These are phyloP conservation scores for Gliomastix tumulicola DNA, from an alignment of 2,329 filamentous ascomycete species.

Conservation along the genomic window DNA sequence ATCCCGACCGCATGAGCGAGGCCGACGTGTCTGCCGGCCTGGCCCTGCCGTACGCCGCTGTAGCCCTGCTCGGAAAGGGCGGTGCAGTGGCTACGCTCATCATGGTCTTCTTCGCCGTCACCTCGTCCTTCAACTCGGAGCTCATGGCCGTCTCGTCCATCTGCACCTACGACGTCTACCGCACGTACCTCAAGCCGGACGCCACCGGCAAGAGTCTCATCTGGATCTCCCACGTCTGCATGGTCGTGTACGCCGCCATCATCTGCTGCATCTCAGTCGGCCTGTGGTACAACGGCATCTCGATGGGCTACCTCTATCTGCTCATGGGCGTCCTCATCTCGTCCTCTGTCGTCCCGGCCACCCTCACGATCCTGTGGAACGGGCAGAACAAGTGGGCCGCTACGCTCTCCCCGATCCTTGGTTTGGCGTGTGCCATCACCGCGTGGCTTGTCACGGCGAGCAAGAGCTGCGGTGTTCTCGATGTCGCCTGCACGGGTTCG, in stretches of 20 bases:
- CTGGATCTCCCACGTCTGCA: slow-evolving; percentile 69
- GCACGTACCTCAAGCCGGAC: slow-evolving; percentile 74
- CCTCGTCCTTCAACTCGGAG: slow-evolving; percentile 74
- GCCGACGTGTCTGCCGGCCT: slow-evolving; percentile 71
- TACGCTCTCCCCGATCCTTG: slow-evolving; percentile 56
- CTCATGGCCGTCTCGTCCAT: slow-evolving; percentile 84
- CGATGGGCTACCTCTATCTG: slow-evolving; percentile 77
- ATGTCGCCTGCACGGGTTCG: slow-evolving; percentile 67
- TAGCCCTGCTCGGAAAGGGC: slow-evolving; percentile 71
- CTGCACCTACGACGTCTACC: slow-evolving; percentile 80
- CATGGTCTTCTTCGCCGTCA: slow-evolving; percentile 75
- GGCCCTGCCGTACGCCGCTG: slow-evolving; percentile 73
- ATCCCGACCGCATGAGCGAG: slow-evolving; percentile 59
- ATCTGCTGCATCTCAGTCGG: slow-evolving; percentile 73
- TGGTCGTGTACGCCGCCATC: slow-evolving; percentile 74
- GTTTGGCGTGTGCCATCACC: slow-evolving; percentile 56
- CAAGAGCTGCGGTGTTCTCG: slow-evolving; percentile 60
- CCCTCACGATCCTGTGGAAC: slow-evolving; percentile 70
- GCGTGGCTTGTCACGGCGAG: slow-evolving; percentile 68
- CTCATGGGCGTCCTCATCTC: slow-evolving; percentile 84
- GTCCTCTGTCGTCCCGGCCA: slow-evolving; percentile 69
- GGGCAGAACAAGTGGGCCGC: slow-evolving; percentile 66
- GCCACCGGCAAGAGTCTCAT: slow-evolving; percentile 75
- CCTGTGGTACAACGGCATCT: slow-evolving; percentile 62
- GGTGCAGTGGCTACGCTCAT: slow-evolving; percentile 72